Evolutionary conservation across 2,329 filamentous ascomycete genomes (phyloP).

Genomic region (Rutstroemia sydowiana): DNA sequence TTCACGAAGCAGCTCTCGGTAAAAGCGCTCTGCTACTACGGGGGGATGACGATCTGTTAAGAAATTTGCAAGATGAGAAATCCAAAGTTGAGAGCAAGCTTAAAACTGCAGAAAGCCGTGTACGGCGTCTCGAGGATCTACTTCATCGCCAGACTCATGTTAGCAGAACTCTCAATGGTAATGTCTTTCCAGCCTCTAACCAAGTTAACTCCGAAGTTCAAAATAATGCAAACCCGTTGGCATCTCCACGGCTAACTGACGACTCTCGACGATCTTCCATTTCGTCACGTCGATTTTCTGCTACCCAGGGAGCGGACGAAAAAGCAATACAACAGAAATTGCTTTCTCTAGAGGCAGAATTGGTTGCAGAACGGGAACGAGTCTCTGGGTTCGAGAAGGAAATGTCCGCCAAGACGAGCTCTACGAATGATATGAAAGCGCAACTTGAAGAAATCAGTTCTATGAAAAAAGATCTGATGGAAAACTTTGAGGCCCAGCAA

Average conservation of each 20-base stretch:
- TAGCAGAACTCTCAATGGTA: constrained; percentile 45
- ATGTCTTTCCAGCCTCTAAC: constrained; percentile 44
- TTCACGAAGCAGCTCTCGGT: constrained; percentile 85
- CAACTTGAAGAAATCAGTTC: constrained; percentile 81
- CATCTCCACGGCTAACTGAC: constrained; percentile 30
- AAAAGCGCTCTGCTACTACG: constrained; percentile 77
- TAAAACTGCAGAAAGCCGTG: constrained; percentile 79
- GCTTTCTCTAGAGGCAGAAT: constrained; percentile 66
- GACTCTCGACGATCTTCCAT: constrained; percentile 51
- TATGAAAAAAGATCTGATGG: constrained; percentile 87
- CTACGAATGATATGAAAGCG: constrained; percentile 54
- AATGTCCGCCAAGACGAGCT: constrained; percentile 47
- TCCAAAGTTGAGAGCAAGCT: constrained; percentile 63
- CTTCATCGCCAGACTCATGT: constrained; percentile 72
- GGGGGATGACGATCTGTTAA: constrained; percentile 77
- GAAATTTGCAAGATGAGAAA: constrained; percentile 77
- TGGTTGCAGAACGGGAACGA: constrained; percentile 65
- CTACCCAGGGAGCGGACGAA: constrained; percentile 51
- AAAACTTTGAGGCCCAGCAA: constrained; percentile 89
- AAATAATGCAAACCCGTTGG: constrained; percentile 35
- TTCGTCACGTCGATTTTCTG: constrained; percentile 53
- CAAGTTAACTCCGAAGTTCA: constrained; percentile 41
- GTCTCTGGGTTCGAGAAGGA: constrained; percentile 63
- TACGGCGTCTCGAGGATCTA: constrained; percentile 85
- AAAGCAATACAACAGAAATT: constrained; percentile 55